Evolutionary conservation across 1,284 basidiomycete species (phyloP).

Genomic region (Cystobasidiaceae sp.): DNA sequence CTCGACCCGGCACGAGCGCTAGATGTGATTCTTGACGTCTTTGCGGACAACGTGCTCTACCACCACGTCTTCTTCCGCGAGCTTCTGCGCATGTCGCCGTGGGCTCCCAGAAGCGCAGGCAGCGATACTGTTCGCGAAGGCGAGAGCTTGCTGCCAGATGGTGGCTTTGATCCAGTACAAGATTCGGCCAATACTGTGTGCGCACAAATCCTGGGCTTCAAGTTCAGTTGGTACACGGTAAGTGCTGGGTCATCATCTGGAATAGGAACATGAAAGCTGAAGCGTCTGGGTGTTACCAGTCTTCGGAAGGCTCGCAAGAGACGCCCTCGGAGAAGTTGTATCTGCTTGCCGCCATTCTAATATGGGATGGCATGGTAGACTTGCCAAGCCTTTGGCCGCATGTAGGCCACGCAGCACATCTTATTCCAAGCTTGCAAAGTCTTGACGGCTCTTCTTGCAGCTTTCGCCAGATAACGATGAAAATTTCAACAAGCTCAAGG

Average conservation of each 20-base stretch:
- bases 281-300: not conserved
- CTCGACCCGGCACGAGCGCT: slow-evolving; percentile 90
- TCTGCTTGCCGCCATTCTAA: slow-evolving; percentile 76
- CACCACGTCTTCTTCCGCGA: slow-evolving; percentile 91
- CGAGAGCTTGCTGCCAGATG: slow-evolving; percentile 37
- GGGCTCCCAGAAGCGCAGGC: slow-evolving; percentile 50
- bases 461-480: slow-evolving; percentile 64
- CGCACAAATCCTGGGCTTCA: slow-evolving; percentile 91
- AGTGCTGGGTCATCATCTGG: slow-evolving; percentile 42
- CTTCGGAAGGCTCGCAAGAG: slow-evolving; percentile 39
- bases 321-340: slow-evolving; percentile 66
- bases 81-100: slow-evolving; percentile 76
- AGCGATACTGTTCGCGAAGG: not conserved
- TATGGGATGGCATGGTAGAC: slow-evolving; percentile 78
- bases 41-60: slow-evolving; percentile 70
- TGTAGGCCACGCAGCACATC: no score
- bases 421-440: no score
- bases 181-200: slow-evolving; percentile 59
- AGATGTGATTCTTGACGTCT: slow-evolving; percentile 87
- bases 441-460: slow-evolving; percentile 51
- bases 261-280: not conserved
- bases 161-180: slow-evolving; percentile 32
- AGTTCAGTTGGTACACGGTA: slow-evolving; percentile 84
- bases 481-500: slow-evolving; percentile 63
- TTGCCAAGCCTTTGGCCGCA: slow-evolving; percentile 82